Conservation (phyloP, 257 asterid genomes). For the Solanum rostratum region DNA sequence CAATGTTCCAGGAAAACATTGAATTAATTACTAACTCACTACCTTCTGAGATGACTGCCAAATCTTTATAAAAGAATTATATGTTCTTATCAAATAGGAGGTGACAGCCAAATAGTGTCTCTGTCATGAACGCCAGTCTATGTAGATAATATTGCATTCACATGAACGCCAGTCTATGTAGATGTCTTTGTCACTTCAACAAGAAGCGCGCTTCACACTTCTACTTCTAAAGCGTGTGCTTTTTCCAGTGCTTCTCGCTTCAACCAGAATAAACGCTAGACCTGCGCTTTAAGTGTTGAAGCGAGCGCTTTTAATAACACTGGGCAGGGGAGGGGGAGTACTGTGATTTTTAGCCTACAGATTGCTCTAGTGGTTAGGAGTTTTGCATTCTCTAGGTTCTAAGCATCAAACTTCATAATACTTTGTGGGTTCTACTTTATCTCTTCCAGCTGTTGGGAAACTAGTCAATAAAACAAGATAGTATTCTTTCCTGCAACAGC, state of each 20-base stretch:
- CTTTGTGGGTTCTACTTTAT: not conserved
- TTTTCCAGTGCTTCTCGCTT: no score
- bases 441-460: not conserved
- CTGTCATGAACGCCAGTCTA: not conserved
- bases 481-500: not conserved
- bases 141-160: not conserved
- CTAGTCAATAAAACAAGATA: not conserved
- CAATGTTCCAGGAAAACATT: not conserved
- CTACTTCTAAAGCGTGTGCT: no score
- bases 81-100: not conserved
- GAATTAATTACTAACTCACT: not conserved
- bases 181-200: no score
- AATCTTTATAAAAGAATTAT: not conserved
- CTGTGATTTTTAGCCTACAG: not conserved
- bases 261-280: no score
- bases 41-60: not conserved
- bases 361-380: not conserved
- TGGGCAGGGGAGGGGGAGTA: no score
- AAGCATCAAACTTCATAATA: not conserved
- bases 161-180: not conserved
- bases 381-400: not conserved
- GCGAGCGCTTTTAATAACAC: no score
- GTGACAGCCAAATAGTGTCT: not conserved
- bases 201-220: no score
- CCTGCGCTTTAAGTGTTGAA: no score